A percentile compares a stretch with the other conserved stretches of the same genome.
phyloP scores from a whole-genome alignment of 2,329 filamentous ascomycete genomes.

The Biscogniauxia mediterranea region DNA sequence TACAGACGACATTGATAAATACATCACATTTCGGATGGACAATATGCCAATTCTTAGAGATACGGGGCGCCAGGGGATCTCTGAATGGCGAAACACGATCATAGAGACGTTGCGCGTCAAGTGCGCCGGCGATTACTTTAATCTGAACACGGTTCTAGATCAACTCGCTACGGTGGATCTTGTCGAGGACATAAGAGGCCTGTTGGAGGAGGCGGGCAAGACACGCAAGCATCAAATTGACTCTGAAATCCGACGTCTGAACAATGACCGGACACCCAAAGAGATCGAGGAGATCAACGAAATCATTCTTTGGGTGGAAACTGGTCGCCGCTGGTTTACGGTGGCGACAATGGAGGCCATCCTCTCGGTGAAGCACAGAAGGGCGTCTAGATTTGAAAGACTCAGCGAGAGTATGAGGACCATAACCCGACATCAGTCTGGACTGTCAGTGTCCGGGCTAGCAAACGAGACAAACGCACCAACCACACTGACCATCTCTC shows the following conservation, averaged over 20 bases:
- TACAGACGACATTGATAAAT: constrained; percentile 30
- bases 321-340: constrained; percentile 25
- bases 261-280: constrained; percentile 31
- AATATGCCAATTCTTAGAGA: constrained; percentile 33
- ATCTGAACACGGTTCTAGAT: constrained; percentile 31
- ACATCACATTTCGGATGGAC: constrained; percentile 31
- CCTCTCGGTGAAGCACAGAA: constrained; percentile 29
- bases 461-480: constrained; percentile 9
- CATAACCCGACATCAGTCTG: constrained; percentile 9
- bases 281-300: constrained; percentile 39
- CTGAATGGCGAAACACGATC: constrained; percentile 34
- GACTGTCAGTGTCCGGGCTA: not conserved
- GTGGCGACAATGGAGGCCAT: constrained; percentile 29
- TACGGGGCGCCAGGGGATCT: constrained; percentile 23
- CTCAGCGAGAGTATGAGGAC: not conserved
- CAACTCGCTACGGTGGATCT: constrained; percentile 34
- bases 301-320: constrained; percentile 36
- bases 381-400: constrained; percentile 4
- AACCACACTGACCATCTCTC: constrained; percentile 25
- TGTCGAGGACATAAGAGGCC: constrained; percentile 34
- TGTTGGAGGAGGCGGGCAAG: constrained; percentile 31
- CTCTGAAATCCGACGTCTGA: constrained; percentile 33
- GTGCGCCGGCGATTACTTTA: constrained; percentile 32
- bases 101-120: constrained; percentile 27
- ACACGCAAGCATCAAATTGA: constrained; percentile 33